A percentile compares a stretch with the other conserved stretches of the same genome.
These are phyloP conservation scores for Excoecaria cochinchinensis DNA, from an alignment of 345 rosid species.

Conservation along the genomic window DNA sequence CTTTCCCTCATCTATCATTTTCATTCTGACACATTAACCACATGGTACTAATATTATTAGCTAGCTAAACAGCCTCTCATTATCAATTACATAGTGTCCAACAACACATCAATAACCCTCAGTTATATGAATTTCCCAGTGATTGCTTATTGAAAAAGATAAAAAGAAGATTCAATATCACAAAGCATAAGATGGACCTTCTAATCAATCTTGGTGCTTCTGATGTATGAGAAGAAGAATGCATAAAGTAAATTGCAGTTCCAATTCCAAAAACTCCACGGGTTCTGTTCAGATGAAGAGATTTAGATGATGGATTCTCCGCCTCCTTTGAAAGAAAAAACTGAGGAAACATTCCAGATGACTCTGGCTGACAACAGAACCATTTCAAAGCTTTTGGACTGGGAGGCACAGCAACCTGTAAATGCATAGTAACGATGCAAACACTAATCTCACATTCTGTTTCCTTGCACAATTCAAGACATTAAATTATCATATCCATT, in stretches of 20 bases:
- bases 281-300: constrained; percentile 50
- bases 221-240: constrained; percentile 33
- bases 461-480: neutral
- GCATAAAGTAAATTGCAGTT: constrained; percentile 60
- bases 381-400: constrained; percentile 79
- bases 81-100: neutral
- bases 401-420: constrained; percentile 85
- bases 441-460: neutral
- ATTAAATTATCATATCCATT: neutral
- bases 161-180: neutral
- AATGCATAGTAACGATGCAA: constrained; percentile 11
- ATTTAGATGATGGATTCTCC: constrained; percentile 43
- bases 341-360: constrained; percentile 57
- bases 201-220: constrained; percentile 31
- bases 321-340: constrained; percentile 76
- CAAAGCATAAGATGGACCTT: constrained; percentile 42
- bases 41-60: neutral
- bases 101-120: neutral
- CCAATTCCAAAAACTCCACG: constrained; percentile 84
- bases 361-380: constrained; percentile 71
- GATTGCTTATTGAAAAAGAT: neutral
- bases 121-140: neutral
- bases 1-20: neutral
- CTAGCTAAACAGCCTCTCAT: neutral
- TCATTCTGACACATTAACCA: neutral